These are phyloP conservation scores for Salix koriyanagi DNA, from an alignment of 345 rosid genomes.

Conservation along the genomic window DNA sequence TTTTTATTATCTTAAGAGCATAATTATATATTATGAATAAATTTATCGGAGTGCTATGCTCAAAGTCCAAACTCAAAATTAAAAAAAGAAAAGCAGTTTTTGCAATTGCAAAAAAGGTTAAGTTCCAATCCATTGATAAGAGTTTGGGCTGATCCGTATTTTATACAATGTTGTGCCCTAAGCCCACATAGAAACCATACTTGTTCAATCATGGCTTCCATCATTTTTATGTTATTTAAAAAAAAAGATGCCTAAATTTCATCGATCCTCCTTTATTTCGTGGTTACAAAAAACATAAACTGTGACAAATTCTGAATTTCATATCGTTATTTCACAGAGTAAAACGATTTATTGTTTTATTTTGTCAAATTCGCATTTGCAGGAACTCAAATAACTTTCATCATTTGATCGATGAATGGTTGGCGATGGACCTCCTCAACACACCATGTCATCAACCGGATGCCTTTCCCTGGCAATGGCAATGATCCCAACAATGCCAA, in stretches of 20 bases:
- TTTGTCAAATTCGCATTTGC: neutral
- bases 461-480: slow-evolving; percentile 49
- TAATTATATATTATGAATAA: no score
- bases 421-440: slow-evolving; percentile 44
- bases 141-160: neutral
- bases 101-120: neutral
- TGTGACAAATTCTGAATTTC: no score
- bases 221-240: neutral
- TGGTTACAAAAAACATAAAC: no score
- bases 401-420: slow-evolving; percentile 37
- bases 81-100: no score
- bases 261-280: neutral
- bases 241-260: neutral
- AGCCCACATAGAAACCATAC: neutral
- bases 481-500: slow-evolving; percentile 50
- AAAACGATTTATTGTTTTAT: neutral
- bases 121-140: neutral
- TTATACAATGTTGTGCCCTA: neutral
- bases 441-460: slow-evolving; percentile 74
- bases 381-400: slow-evolving; percentile 1
- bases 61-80: no score
- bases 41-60: no score
- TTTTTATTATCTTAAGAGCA: no score
- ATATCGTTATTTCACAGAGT: neutral
- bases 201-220: neutral